A percentile compares a stretch with the other conserved stretches of the same genome.
Conservation (phyloP, 2,329 filamentous ascomycete species). For the Ceratocystis huliohia region DNA sequence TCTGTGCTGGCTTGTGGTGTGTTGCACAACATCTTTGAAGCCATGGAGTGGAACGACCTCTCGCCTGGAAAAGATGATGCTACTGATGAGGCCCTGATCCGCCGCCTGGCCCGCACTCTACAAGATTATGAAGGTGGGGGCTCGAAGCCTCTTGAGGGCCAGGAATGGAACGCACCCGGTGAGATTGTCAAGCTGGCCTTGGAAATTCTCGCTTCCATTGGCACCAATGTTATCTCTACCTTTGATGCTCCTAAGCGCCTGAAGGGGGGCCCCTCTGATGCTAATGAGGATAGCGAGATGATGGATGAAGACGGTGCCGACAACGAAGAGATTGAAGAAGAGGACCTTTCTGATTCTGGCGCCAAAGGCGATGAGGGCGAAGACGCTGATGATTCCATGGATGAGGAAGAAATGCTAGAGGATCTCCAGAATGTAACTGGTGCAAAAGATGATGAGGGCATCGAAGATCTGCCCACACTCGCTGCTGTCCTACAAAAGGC, state of each 20-base stretch:
- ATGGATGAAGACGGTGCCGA: conserved; percentile 27
- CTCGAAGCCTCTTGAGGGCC: conserved; percentile 14
- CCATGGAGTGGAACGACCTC: conserved; percentile 41
- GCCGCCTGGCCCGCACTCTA: conserved; percentile 33
- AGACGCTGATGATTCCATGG: conserved; percentile 40
- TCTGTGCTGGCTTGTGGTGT: conserved; percentile 47
- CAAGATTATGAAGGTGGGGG: conserved; percentile 24
- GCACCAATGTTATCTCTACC: conserved; percentile 43
- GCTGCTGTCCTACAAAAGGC: conserved; percentile 35
- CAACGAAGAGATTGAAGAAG: conserved; percentile 28
- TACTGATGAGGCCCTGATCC: conserved; percentile 40
- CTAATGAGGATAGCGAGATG: conserved; percentile 28
- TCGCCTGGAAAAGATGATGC: conserved; percentile 37
- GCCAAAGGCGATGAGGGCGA: conserved; percentile 29
- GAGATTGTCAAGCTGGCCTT: conserved; percentile 44
- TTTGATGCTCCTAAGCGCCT: conserved; percentile 27
- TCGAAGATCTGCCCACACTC: conserved; percentile 44
- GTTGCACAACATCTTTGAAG: conserved; percentile 49
- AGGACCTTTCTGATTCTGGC: conserved; percentile 29
- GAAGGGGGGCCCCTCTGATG: conserved; percentile 24
- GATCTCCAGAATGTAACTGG: conserved; percentile 55
- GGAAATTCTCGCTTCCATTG: conserved; percentile 52
- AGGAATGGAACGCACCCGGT: conserved; percentile 30
- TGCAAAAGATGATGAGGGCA: conserved; percentile 28
- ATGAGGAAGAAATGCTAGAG: conserved; percentile 44